A percentile compares a stretch with the other conserved stretches of the same genome.
Conservation (phyloP, 192 early-diverging fungal genomes). For the Spinellus fusiger region DNA sequence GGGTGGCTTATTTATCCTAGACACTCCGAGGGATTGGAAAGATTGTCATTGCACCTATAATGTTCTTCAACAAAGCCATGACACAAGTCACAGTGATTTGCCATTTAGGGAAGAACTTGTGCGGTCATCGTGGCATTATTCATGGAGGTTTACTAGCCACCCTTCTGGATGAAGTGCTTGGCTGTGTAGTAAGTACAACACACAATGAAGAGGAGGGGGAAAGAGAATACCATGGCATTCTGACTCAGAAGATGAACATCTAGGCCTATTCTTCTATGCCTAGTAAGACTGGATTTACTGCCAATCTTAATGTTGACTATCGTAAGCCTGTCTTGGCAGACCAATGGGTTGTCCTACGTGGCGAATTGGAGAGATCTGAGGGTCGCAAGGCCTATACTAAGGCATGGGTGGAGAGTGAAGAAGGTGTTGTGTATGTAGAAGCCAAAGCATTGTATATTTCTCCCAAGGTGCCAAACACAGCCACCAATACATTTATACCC, state of each 20-base stretch:
- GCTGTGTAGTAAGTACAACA: conserved; percentile 38
- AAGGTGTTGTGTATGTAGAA: conserved; percentile 52
- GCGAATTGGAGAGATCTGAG: conserved; percentile 50
- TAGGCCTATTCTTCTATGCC: conserved; percentile 54
- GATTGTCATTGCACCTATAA: conserved; percentile 42
- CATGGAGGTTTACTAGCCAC: conserved; percentile 77
- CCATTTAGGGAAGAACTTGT: conserved; percentile 65
- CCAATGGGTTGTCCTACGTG: conserved; percentile 51
- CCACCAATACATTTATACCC: too few species aligned
- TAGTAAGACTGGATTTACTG: conserved; percentile 65
- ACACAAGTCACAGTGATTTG: conserved; percentile 41
- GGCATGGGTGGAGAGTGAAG: conserved; percentile 53
- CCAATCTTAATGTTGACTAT: conserved; percentile 72
- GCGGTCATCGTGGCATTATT: conserved; percentile 72
- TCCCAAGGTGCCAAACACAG: too few species aligned
- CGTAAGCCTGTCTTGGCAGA: conserved; percentile 57
- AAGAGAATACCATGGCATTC: not conserved
- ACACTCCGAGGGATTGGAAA: conserved; percentile 49
- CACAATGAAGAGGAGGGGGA: not conserved
- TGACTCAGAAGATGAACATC: not conserved
- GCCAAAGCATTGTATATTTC: conserved; percentile 62
- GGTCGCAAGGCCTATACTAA: conserved; percentile 64
- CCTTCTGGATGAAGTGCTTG: conserved; percentile 62
- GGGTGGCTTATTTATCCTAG: not conserved
- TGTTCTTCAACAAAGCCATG: conserved; percentile 47